Evolutionary conservation across 805 yeast genomes (phyloP).

Genomic region (Pichia californica): DNA sequence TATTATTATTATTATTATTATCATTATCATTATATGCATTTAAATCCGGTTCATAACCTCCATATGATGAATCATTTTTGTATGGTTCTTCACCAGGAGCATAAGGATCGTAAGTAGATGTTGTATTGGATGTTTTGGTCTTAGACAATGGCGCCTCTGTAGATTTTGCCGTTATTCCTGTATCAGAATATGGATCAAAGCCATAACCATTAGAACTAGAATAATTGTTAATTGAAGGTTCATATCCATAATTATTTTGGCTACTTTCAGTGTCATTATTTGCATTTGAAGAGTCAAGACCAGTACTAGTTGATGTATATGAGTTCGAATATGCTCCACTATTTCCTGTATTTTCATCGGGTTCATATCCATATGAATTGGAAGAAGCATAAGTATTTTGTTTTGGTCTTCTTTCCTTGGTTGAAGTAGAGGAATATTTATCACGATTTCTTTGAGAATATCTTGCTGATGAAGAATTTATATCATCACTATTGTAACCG

Average conservation of each 20-base stretch:
- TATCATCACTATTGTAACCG: background rate
- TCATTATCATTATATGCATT: background rate
- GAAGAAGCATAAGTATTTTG: background rate
- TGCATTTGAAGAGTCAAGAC: too few relatives aligned
- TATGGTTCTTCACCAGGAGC: constrained; percentile 14
- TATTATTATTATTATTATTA: background rate
- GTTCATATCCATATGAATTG: constrained; percentile 3
- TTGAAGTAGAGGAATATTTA: background rate
- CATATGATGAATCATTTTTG: background rate
- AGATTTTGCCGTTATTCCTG: constrained; percentile 4
- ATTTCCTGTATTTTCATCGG: background rate
- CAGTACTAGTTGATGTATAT: too few relatives aligned
- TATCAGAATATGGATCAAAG: constrained; percentile 18
- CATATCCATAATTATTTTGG: constrained; percentile 5
- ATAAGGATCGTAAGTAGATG: constrained; percentile 24
- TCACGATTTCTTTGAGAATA: background rate
- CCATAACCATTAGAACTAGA: constrained; percentile 8
- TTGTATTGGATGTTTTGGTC: background rate
- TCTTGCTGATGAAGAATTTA: background rate
- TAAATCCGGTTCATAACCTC: constrained; percentile 2
- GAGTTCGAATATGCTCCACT: too few relatives aligned
- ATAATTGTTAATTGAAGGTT: constrained; percentile 8
- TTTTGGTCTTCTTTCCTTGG: constrained; percentile 4
- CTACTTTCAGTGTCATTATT: background rate
- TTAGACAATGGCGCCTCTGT: background rate